Base-by-base conservation (phyloP, 108 stramenopile genomes). In the Pseudonitzschia delicatissima region DNA sequence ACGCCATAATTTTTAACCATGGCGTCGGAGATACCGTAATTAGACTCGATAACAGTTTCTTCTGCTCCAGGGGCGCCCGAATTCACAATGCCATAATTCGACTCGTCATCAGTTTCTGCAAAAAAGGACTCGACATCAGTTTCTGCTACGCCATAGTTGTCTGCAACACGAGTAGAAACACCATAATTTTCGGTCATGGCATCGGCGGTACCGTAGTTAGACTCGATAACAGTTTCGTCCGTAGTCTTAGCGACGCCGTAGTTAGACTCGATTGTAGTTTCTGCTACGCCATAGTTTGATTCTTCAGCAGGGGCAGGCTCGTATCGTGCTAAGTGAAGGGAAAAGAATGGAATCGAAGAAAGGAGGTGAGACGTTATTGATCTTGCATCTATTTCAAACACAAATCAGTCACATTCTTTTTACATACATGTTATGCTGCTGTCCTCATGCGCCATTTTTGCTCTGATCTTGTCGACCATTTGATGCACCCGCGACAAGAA, bases 1-100 rank as follows among this genome's bases (percentile, higher is more conserved):
- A 86, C 74, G 9, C 74, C 80, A 17, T 72, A 37, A 17, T 72
- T 53, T n/a, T 76, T 64, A 45, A 78, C 64, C 13, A 71, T 26
- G 17, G 68, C 37, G n/a, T 65, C 23, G 37, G 70, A 82, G 33
- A 52, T 48, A 45, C 55, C n/a, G n/a, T n/a, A n/a, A n/a, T n/a
- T n/a, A n/a, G n/a, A n/a, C n/a, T n/a, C n/a, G n/a, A n/a, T n/a
- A n/a, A n/a, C n/a, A n/a, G n/a, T n/a, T n/a, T n/a, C n/a, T 21
- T 21, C 47, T 7, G 2, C 47, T 23, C 21, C 17, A 21, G 2
- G 20, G 2, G 3, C 23, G 47, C 9, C 47, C 47, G 47, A 4
- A 39, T 6, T 11, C 37, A 39, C 9, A n/a, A 29, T 57, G 18
- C 29, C 55, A 26, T 57, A 57, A 28, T 57, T 57, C 31, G 28